These are phyloP conservation scores for Fusarium sp. DNA, from an alignment of 2,329 filamentous ascomycete species.

Conservation along the genomic window DNA sequence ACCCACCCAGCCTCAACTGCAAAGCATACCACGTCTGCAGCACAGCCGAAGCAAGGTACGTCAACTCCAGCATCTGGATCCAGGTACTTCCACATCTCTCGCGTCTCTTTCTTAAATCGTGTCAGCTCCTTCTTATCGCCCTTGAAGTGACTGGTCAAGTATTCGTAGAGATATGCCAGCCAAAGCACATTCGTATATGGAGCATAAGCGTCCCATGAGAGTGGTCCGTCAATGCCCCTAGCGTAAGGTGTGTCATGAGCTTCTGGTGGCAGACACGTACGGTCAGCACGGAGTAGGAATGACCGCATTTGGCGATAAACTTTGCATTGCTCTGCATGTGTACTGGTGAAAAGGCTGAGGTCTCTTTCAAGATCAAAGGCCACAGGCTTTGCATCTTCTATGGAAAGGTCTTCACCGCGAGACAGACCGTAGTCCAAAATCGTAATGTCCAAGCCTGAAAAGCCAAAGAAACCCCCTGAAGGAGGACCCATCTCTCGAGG, in stretches of 20 bases:
- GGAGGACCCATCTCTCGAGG: constrained; percentile 50
- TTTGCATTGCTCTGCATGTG: constrained; percentile 69
- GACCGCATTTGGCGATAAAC: constrained; percentile 74
- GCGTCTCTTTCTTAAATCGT: constrained; percentile 61
- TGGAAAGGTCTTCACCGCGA: constrained; percentile 62
- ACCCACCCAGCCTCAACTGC: constrained; percentile 71
- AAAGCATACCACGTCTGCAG: constrained; percentile 68
- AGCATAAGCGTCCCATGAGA: constrained; percentile 66
- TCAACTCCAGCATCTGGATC: constrained; percentile 62
- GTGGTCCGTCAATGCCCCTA: constrained; percentile 58
- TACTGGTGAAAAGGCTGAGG: constrained; percentile 70
- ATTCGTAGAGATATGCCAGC: constrained; percentile 72
- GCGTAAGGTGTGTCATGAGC: constrained; percentile 63
- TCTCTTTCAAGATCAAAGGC: constrained; percentile 72
- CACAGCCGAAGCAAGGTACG: constrained; percentile 65
- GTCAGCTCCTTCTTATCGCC: constrained; percentile 61
- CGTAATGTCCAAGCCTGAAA: constrained; percentile 72
- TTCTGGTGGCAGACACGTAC: constrained; percentile 62
- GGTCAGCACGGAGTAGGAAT: constrained; percentile 65
- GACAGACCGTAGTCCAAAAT: constrained; percentile 76
- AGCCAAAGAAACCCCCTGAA: constrained; percentile 62
- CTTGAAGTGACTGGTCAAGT: constrained; percentile 61
- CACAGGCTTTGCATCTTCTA: constrained; percentile 56
- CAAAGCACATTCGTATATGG: constrained; percentile 76
- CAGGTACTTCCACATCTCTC: constrained; percentile 66